Evolutionary conservation across 2,329 filamentous ascomycete genomes (phyloP).

Genomic region (Fusarium agapanthi): DNA sequence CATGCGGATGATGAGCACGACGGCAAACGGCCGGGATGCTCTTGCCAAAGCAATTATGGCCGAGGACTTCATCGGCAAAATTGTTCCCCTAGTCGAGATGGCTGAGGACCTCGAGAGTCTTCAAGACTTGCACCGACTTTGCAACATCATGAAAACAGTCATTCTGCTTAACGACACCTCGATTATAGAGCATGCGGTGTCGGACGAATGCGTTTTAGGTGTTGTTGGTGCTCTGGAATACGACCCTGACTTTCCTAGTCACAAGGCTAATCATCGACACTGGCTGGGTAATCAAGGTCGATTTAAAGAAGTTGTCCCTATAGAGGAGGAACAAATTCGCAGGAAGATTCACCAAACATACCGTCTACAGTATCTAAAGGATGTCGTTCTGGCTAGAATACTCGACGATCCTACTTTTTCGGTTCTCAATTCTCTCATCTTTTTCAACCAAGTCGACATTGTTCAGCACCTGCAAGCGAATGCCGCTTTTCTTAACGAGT

Average conservation of each 20-base stretch:
- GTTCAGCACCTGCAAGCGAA: slow-evolving; percentile 93
- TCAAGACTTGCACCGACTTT: slow-evolving; percentile 85
- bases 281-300: slow-evolving; percentile 89
- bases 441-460: slow-evolving; percentile 99
- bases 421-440: slow-evolving; percentile 96
- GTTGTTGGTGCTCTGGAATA: slow-evolving; percentile 97
- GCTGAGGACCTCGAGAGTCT: slow-evolving; percentile 93
- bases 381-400: slow-evolving; percentile 96
- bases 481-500: slow-evolving; percentile 77
- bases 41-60: slow-evolving; percentile 86
- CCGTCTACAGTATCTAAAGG: slow-evolving; percentile 94
- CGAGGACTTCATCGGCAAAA: slow-evolving; percentile 86
- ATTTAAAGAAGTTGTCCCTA: slow-evolving; percentile 95
- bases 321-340: slow-evolving; percentile 81
- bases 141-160: slow-evolving; percentile 97
- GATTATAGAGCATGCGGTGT: slow-evolving; percentile 94
- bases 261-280: slow-evolving; percentile 96
- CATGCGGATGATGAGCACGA: slow-evolving; percentile 81
- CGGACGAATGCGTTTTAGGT: slow-evolving; percentile 86
- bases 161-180: slow-evolving; percentile 93
- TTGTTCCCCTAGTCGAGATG: slow-evolving; percentile 85
- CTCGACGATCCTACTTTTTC: slow-evolving; percentile 98
- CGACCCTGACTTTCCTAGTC: slow-evolving; percentile 95
- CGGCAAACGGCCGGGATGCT: slow-evolving; percentile 81
- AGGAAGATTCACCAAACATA: slow-evolving; percentile 97